phyloP scores from a whole-genome alignment of 2,329 filamentous ascomycete species.

The Stemphylium beticola region DNA sequence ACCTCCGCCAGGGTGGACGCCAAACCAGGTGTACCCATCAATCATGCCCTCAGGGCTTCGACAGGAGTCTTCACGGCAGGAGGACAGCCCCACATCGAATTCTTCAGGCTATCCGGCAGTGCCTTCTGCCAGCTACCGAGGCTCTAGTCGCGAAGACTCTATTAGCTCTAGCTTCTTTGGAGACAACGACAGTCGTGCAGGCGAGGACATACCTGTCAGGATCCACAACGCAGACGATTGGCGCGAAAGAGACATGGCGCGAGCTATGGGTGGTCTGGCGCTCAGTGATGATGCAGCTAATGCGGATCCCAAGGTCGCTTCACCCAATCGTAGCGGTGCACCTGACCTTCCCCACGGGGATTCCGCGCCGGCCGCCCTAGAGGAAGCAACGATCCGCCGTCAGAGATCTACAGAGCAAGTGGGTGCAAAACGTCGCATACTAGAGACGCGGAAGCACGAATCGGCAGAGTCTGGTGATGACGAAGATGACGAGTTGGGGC shows the following conservation, averaged over 20 bases:
- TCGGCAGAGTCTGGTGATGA: constrained; percentile 90
- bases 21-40: constrained; percentile 40
- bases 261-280: constrained; percentile 69
- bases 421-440: constrained; percentile 73
- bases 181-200: constrained; percentile 77
- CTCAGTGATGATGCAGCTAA: constrained; percentile 70
- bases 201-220: constrained; percentile 77
- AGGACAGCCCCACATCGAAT: constrained; percentile 84
- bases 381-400: constrained; percentile 57
- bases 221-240: constrained; percentile 79
- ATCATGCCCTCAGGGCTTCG: constrained; percentile 68
- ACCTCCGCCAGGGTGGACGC: constrained; percentile 66
- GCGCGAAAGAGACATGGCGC: constrained; percentile 64
- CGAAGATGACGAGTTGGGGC: constrained; percentile 88
- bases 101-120: constrained; percentile 75
- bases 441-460: constrained; percentile 75
- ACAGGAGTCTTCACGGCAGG: constrained; percentile 66
- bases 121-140: constrained; percentile 76
- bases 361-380: constrained; percentile 66
- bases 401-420: constrained; percentile 76
- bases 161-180: constrained; percentile 88
- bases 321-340: constrained; percentile 42
- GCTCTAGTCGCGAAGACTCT: constrained; percentile 85
- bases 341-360: constrained; percentile 53
- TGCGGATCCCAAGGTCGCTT: constrained; percentile 41